These are phyloP conservation scores for Penicillium sp. DNA, from an alignment of 2,329 filamentous ascomycete genomes.

Conservation along the genomic window DNA sequence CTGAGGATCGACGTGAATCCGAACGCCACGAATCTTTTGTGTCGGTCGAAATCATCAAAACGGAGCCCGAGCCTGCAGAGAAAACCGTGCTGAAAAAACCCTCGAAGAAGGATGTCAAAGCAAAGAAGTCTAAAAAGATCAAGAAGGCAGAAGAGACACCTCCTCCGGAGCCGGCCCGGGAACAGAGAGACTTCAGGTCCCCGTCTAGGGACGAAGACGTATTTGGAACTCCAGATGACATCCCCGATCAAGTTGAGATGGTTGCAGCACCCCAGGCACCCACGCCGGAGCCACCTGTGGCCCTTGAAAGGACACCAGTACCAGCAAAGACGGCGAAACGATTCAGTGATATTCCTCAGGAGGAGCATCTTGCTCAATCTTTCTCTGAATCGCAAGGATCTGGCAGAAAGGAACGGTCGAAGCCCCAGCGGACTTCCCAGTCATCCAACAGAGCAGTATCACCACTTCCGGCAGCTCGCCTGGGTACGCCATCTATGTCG, in stretches of 20 bases:
- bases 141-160: constrained; percentile 23
- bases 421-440: constrained; percentile 9
- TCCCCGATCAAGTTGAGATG: constrained; percentile 23
- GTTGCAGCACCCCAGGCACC: constrained; percentile 15
- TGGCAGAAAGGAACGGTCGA: constrained; percentile 8
- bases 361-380: constrained; percentile 34
- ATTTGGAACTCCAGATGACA: constrained; percentile 18
- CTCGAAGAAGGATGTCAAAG: constrained; percentile 28
- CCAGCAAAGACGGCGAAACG: constrained; percentile 38
- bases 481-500: constrained; percentile 61
- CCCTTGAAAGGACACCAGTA: constrained; percentile 26
- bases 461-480: constrained; percentile 35
- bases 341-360: constrained; percentile 39
- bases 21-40: constrained; percentile 30
- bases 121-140: constrained; percentile 32
- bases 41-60: constrained; percentile 30
- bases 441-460: constrained; percentile 21
- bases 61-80: constrained; percentile 24
- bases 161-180: constrained; percentile 9
- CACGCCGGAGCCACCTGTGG: constrained; percentile 14
- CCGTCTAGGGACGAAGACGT: constrained; percentile 16
- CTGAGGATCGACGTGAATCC: constrained; percentile 7
- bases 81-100: constrained; percentile 27
- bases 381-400: constrained; percentile 28
- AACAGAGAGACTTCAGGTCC: constrained; percentile 6